Evolutionary conservation across 768 basidiomycete species (phyloP).

Genomic region (Tephrocybe sp.): DNA sequence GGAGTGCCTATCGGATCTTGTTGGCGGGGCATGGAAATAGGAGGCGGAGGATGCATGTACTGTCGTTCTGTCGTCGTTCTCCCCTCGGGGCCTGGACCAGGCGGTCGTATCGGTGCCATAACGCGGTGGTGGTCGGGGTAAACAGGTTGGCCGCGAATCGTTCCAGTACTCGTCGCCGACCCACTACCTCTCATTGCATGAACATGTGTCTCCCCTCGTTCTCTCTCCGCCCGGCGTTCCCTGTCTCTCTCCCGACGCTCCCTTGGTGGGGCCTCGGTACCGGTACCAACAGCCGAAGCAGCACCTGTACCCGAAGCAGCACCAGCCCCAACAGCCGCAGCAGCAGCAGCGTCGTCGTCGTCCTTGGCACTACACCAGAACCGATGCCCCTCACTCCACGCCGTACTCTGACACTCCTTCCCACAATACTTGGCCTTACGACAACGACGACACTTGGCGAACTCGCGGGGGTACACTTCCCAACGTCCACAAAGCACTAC

Average conservation of each 20-base stretch:
- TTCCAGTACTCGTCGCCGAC: neutral
- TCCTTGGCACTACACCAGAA: conserved; percentile 86
- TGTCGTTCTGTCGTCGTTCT: no score
- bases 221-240: conserved; percentile 6
- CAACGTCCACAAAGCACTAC: conserved; percentile 94
- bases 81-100: neutral
- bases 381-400: conserved; percentile 94
- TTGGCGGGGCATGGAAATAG: neutral
- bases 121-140: neutral
- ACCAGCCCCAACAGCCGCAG: no score
- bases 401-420: conserved; percentile 94
- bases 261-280: neutral
- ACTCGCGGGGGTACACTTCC: conserved; percentile 91
- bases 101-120: neutral
- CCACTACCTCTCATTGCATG: conserved; percentile 5
- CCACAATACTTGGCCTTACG: conserved; percentile 98
- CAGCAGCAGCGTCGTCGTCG: conserved; percentile 36
- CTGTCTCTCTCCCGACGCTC: conserved; percentile 1
- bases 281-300: neutral
- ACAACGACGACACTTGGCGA: conserved; percentile 95
- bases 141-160: neutral
- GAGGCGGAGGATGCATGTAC: neutral
- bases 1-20: conserved; percentile 9
- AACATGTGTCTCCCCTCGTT: neutral
- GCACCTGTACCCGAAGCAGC: no score